Conservation (phyloP, 1,284 basidiomycete species). For the Apiotrichum domesticum region DNA sequence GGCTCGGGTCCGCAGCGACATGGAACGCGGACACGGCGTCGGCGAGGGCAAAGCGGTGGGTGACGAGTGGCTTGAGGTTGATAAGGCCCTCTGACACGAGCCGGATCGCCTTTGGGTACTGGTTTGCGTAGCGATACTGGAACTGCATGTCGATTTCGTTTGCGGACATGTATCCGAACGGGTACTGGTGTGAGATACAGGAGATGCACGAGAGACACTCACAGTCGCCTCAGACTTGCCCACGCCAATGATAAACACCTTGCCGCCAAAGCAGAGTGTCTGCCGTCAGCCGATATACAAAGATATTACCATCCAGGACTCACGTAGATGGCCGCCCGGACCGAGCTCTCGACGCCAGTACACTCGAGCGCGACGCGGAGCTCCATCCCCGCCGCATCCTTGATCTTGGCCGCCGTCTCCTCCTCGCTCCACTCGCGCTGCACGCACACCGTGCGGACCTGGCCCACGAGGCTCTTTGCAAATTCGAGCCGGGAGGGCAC, state of each 20-base stretch:
- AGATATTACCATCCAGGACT: conserved; percentile 13
- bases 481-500: conserved; percentile 51
- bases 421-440: conserved; percentile 33
- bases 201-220: background rate
- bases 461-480: conserved; percentile 50
- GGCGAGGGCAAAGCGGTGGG: conserved; percentile 71
- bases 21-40: conserved; percentile 74
- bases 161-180: conserved; percentile 51
- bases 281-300: conserved; percentile 15
- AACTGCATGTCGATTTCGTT: conserved; percentile 54
- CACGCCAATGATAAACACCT: conserved; percentile 54
- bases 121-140: conserved; percentile 50
- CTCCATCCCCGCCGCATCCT: conserved; percentile 34
- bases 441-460: conserved; percentile 47
- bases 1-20: conserved; percentile 41
- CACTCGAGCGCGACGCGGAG: conserved; percentile 46
- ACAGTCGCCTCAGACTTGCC: conserved; percentile 48
- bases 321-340: conserved; percentile 73
- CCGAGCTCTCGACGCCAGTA: conserved; percentile 80
- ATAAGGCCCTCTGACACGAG: conserved; percentile 72
- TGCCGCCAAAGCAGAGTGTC: conserved; percentile 49
- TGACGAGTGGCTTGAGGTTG: conserved; percentile 80
- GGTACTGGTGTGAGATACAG: conserved; percentile 29
- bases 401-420: conserved; percentile 38
- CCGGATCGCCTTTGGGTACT: conserved; percentile 74